Conservation (phyloP, 1,139 yeast species). For the Magnusiomyces tetraspermus region DNA sequence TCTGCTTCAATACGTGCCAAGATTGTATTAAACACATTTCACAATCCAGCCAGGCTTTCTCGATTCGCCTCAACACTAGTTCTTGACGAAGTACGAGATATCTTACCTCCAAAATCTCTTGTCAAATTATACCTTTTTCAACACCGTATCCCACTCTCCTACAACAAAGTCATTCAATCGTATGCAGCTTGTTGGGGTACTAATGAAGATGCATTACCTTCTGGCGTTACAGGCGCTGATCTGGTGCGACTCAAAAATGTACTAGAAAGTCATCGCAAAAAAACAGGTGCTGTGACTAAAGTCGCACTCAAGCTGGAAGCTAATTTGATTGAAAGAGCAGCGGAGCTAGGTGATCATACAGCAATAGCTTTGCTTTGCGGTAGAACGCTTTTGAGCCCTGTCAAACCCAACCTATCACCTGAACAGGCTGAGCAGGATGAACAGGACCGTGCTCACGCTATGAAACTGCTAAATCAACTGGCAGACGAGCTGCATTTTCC, state of each 20-base stretch:
- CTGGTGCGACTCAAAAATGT: slow-evolving; percentile 61
- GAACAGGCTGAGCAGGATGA: slow-evolving; percentile 19
- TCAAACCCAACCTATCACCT: slow-evolving; percentile 18
- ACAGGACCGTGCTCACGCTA: slow-evolving; percentile 58
- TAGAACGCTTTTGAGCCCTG: slow-evolving; percentile 28
- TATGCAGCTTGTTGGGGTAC: slow-evolving; percentile 17
- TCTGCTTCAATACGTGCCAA: no score
- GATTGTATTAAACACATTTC: no score
- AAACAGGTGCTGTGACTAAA: slow-evolving; percentile 48
- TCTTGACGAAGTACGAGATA: slow-evolving; percentile 5
- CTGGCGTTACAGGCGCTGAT: slow-evolving; percentile 44
- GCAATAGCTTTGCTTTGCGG: slow-evolving; percentile 65
- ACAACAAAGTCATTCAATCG: slow-evolving; percentile 12
- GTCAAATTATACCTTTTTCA: slow-evolving; percentile 15
- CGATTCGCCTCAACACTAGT: slow-evolving; percentile 4
- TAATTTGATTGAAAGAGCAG: slow-evolving; percentile 67
- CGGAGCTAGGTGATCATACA: slow-evolving; percentile 72
- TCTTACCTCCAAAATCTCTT: slow-evolving; percentile 4
- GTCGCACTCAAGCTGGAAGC: slow-evolving; percentile 47
- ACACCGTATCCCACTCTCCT: slow-evolving; percentile 15
- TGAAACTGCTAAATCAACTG: slow-evolving; percentile 50
- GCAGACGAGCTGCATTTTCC: slow-evolving; percentile 52
- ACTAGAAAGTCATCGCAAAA: slow-evolving; percentile 50
- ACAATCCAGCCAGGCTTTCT: no score
- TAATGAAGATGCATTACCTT: slow-evolving; percentile 30